Conservation (phyloP, 495 filamentous ascomycete species). For the Aspergillus sclerotiicarbonarius region DNA sequence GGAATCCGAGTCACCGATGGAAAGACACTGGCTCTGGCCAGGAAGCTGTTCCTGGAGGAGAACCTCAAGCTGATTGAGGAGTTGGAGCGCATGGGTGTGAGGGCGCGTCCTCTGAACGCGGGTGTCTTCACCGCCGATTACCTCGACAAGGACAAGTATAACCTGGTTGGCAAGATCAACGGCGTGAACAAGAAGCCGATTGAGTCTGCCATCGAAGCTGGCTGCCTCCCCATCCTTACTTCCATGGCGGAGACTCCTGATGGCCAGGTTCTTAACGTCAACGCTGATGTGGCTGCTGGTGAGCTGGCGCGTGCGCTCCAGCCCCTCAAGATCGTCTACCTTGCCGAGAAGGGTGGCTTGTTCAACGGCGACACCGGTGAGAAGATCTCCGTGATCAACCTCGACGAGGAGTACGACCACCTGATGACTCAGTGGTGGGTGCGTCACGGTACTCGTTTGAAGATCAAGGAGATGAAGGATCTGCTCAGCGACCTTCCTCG, state of each 20-base stretch:
- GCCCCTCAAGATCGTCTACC: conserved; percentile 96
- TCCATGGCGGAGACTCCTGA: conserved; percentile 95
- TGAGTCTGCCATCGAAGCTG: conserved; percentile 85
- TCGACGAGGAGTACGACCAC: conserved; percentile 95
- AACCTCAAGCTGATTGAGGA: conserved; percentile 94
- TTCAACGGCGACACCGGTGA: conserved; percentile 91
- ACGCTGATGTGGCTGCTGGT: conserved; percentile 94
- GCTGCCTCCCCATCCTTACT: conserved; percentile 90
- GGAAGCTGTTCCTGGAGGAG: conserved; percentile 91
- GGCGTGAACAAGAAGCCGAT: conserved; percentile 89
- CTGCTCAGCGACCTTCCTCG: conserved; percentile 82
- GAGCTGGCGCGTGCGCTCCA: conserved; percentile 87
- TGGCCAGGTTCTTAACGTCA: conserved; percentile 95
- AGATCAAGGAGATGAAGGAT: conserved; percentile 99
- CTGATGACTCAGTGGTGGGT: conserved; percentile 97
- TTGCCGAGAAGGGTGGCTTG: conserved; percentile 95
- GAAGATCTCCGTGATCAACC: conserved; percentile 96
- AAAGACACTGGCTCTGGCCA: conserved; percentile 86
- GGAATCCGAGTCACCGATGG: conserved; percentile 95
- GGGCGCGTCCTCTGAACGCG: conserved; percentile 86
- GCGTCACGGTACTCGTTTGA: conserved; percentile 89
- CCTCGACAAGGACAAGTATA: conserved; percentile 90
- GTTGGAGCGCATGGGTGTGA: conserved; percentile 85
- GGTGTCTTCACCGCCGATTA: conserved; percentile 96
- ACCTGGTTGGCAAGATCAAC: conserved; percentile 93